Base-by-base conservation (phyloP, 208 protist genomes). In the Leishmania lainsoni region DNA sequence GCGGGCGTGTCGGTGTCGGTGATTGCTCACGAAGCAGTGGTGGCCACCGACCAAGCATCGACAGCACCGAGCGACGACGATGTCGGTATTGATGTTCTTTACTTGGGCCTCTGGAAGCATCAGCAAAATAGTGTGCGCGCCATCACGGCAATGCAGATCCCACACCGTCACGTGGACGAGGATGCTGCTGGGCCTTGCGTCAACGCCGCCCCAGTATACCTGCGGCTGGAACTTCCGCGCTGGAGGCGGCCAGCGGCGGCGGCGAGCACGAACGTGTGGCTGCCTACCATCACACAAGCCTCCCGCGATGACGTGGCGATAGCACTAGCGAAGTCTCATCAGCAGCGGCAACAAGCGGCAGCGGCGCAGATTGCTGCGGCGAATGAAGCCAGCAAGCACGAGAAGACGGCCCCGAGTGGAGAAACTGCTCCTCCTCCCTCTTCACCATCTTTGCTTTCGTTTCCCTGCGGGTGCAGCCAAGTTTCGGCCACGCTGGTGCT, bases 1-100 rank as follows among this genome's bases (percentile, higher is more conserved):
- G 77, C 78, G 32, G 82, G 82, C 32, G 82, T 86, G 2, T 86
- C 82, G 1, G 78, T 86, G 49, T 75, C 82, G 0, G 82, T 86
- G 32, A 58, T 86, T 29, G 82, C 82, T 5, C 82, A 76, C 39
- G 45, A 75, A 52, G 32, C 35, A 12, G 22, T 52, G 20, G 61
- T n/a, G 35, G 42, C 26, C 4, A 22, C 52, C 54, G 39, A 39
- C 52, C 9, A 29, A 45, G 26, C 26, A 48, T 51, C 35, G 35
- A 10, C 56, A 61, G 20, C 56, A n/a, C 52, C 52, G 17, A 32
- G 10, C 35, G 76, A 49, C 49, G 22, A 17, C 20, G 76, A 29
- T 29, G 59, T 42, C 26, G 52, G 51, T 8, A 29, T 32, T 0
- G 81, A 85, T 22, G 78, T 80, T 16, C 39, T 82, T 35, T 79